Base-by-base conservation (phyloP, 1,139 yeast genomes). In the Entelexis sorbosivorans region DNA sequence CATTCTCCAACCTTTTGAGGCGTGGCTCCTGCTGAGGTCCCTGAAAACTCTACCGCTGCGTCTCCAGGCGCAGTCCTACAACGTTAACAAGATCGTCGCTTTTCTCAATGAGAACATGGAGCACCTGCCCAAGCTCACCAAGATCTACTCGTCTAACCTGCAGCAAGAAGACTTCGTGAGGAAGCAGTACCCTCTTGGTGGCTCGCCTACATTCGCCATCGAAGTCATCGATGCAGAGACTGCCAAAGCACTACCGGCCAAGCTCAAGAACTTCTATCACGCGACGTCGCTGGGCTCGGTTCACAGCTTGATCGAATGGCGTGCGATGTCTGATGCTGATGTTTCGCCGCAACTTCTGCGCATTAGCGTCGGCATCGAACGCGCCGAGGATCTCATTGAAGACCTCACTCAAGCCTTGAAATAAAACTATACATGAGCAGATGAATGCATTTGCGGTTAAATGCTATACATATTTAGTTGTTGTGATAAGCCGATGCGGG, bases 281-380 rank as follows among this genome's bases (percentile, higher is more conserved):
- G 95, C 96, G 2, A 88, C 96, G 0, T 85, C 95, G 7, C 72
- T 89, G 32, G 96, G 96, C 36, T 95, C 96, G n/a, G 86, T 84
- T 7, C 96, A 89, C 65, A 83, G 94, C 51, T 72, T 88, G 60
- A 78, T 88, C 55, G 96, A 89, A 66, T 87, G 96, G 95, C 77
- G 96, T 63, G 82, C 87, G 0, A 64, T 88, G 68, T 74, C 85
- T 47, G 96, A 87, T 62, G 64, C 73, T 1, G 61, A 67, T 3
- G 81, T 79, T n/a, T 69, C 75, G 34, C 74, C 76, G 26, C 73
- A 75, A 1, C 66, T 87, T 38, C 67, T 88, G 45, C 75, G 96
- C 64, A 69, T 88, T 5, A 83, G 94, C 53, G 73, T 84, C 49
- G 97, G 96, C 17, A 74, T 81, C 43, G 96, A 88, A 63, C 75